Evolutionary conservation across 768 basidiomycete genomes (phyloP).

Genomic region (Hirschioporus abietinus): DNA sequence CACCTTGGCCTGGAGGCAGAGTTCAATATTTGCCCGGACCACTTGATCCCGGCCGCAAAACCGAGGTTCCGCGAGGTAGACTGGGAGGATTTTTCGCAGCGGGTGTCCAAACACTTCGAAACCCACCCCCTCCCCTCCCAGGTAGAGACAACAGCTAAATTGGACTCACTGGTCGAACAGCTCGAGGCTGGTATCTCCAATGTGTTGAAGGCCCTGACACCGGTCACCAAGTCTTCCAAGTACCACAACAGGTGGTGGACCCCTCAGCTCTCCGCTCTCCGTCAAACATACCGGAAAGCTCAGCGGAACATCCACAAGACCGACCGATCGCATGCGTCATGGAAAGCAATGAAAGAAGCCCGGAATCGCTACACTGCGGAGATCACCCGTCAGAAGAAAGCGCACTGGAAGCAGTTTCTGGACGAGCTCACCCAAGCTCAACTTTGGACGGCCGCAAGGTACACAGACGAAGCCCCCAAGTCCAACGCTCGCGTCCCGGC

Average conservation of each 20-base stretch:
- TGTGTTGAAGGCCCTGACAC: background rate
- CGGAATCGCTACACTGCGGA: slow-evolving; percentile 12
- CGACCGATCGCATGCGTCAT: background rate
- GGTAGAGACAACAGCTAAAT: background rate
- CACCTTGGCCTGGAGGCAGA: background rate
- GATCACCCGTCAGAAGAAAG: slow-evolving; percentile 16
- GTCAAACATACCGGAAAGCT: background rate
- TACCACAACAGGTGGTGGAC: slow-evolving; percentile 1
- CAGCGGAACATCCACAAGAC: background rate
- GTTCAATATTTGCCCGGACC: slow-evolving; percentile 5
- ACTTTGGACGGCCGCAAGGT: slow-evolving; percentile 17
- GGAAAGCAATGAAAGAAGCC: background rate
- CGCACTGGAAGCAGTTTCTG: slow-evolving; percentile 22
- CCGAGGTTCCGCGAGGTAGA: slow-evolving; percentile 2
- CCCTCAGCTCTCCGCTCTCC: background rate
- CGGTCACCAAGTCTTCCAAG: background rate
- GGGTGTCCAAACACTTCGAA: background rate
- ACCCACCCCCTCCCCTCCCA: background rate
- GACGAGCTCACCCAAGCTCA: slow-evolving; percentile 11
- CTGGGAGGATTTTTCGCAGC: background rate
- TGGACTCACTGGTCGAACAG: background rate
- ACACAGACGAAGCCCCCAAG: slow-evolving; percentile 11
- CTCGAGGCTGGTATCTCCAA: slow-evolving; percentile 1
- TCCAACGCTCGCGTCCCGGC: slow-evolving; percentile 17
- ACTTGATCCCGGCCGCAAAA: background rate